A percentile compares a stretch with the other conserved stretches of the same genome.
These are phyloP conservation scores for Mercurialis annua DNA, from an alignment of 345 rosid species.

Conservation along the genomic window DNA sequence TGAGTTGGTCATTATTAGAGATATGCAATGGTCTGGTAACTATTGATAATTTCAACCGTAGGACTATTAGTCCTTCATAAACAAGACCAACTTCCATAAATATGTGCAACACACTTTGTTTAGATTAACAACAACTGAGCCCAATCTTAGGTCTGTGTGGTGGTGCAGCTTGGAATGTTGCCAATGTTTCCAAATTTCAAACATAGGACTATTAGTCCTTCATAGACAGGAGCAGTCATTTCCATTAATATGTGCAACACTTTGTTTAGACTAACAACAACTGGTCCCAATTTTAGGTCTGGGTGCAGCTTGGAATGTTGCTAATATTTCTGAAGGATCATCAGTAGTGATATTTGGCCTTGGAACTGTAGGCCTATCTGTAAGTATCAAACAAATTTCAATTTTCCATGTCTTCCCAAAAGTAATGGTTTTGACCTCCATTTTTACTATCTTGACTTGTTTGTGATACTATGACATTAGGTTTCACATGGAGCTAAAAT, in stretches of 20 bases:
- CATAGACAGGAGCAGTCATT: neutral
- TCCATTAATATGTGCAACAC: no score
- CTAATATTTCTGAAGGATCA: conserved; percentile 67
- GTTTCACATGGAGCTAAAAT: conserved; percentile 92
- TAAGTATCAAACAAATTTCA: conserved; percentile 35
- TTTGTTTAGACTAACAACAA: neutral
- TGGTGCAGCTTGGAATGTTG: conserved; percentile 99
- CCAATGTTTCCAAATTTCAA: conserved; percentile 45
- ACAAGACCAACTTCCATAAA: neutral
- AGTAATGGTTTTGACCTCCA: neutral
- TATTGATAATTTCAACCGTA: neutral
- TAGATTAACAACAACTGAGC: neutral
- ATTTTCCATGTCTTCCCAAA: neutral
- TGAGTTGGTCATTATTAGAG: neutral
- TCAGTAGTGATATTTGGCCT: conserved; percentile 84
- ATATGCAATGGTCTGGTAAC: neutral
- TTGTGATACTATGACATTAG: conserved; percentile 32
- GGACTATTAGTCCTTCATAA: neutral
- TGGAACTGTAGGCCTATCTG: conserved; percentile 92
- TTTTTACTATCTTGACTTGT: conserved; percentile 4
- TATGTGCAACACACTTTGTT: neutral
- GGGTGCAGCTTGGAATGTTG: conserved; percentile 99
- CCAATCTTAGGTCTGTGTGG: conserved; percentile 43
- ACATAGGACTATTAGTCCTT: neutral
- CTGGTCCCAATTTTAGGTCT: conserved; percentile 44